phyloP scores from a whole-genome alignment of 2,329 filamentous ascomycete genomes.

The Alternaria viburni region DNA sequence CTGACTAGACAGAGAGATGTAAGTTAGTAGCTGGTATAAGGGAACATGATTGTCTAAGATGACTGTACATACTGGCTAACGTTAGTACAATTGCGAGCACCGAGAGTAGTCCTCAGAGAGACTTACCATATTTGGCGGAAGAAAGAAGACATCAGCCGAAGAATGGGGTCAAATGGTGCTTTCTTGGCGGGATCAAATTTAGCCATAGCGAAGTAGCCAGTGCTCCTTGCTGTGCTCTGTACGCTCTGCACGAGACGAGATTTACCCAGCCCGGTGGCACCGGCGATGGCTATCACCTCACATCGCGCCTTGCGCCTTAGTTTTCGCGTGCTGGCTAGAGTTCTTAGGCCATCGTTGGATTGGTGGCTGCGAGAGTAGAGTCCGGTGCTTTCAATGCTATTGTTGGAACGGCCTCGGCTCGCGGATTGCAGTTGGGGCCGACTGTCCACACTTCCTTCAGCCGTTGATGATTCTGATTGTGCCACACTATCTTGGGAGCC shows the following conservation, averaged over 20 bases:
- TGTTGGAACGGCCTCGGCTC: slow-evolving; percentile 34
- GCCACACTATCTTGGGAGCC: slow-evolving; percentile 38
- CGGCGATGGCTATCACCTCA: slow-evolving; percentile 65
- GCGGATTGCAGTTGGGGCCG: slow-evolving; percentile 27
- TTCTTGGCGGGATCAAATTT: slow-evolving; percentile 66
- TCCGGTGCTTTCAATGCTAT: slow-evolving; percentile 38
- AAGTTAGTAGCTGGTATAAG: not conserved
- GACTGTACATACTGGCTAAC: not conserved
- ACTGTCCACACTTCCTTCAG: slow-evolving; percentile 29
- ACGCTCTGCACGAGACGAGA: slow-evolving; percentile 65
- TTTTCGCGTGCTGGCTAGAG: slow-evolving; percentile 46
- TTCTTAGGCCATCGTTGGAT: slow-evolving; percentile 34
- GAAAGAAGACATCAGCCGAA: slow-evolving; percentile 65
- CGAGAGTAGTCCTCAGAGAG: not conserved
- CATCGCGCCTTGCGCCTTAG: slow-evolving; percentile 62
- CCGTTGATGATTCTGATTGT: slow-evolving; percentile 31
- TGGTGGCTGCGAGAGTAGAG: slow-evolving; percentile 34
- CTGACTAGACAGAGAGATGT: slow-evolving; percentile 49
- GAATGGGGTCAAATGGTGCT: slow-evolving; percentile 66
- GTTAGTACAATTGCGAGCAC: not conserved
- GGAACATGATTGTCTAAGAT: not conserved
- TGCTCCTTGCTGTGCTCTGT: slow-evolving; percentile 61
- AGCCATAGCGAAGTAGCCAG: slow-evolving; percentile 66
- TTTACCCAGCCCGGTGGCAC: slow-evolving; percentile 65
- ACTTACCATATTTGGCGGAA: slow-evolving; percentile 63